Evolutionary conservation across 106 monocot species (phyloP).

Genomic region (Apostasia ramifera): DNA sequence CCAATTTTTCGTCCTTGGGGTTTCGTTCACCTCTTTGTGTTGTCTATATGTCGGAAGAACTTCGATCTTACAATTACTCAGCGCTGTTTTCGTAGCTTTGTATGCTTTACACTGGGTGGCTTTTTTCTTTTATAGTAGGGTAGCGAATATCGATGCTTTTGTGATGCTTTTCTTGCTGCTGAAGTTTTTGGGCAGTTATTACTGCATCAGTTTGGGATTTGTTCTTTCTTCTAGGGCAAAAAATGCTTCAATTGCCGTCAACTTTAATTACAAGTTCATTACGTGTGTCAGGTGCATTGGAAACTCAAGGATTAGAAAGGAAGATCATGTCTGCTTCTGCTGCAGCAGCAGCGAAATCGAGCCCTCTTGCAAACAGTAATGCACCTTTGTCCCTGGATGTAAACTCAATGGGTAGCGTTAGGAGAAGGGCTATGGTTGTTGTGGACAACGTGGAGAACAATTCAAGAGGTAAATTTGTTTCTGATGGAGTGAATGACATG

Average conservation of each 20-base stretch:
- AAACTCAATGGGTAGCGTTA: constrained; percentile 25
- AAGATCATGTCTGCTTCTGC: constrained; percentile 29
- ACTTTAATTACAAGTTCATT: neutral
- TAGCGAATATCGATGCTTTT: too few relatives aligned
- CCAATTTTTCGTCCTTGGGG: neutral
- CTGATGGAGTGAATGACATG: constrained; percentile 21
- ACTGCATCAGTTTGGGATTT: too few relatives aligned
- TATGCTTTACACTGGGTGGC: too few relatives aligned
- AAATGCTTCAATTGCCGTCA: neutral
- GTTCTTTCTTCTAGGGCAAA: neutral
- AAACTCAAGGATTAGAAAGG: neutral
- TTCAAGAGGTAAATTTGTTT: constrained; percentile 9
- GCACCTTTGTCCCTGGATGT: constrained; percentile 26
- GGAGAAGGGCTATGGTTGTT: constrained; percentile 35
- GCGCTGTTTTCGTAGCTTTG: too few relatives aligned
- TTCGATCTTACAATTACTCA: too few relatives aligned
- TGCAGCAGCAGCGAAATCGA: constrained; percentile 14
- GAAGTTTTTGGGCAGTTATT: too few relatives aligned
- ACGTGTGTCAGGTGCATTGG: neutral
- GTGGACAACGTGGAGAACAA: constrained; percentile 39
- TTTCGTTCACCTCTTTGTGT: too few relatives aligned
- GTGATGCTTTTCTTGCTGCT: too few relatives aligned
- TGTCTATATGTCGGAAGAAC: too few relatives aligned
- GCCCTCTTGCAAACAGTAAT: constrained; percentile 11
- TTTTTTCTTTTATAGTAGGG: too few relatives aligned